These are phyloP conservation scores for Spathaspora boniae DNA, from an alignment of 805 yeast species.

Conservation along the genomic window DNA sequence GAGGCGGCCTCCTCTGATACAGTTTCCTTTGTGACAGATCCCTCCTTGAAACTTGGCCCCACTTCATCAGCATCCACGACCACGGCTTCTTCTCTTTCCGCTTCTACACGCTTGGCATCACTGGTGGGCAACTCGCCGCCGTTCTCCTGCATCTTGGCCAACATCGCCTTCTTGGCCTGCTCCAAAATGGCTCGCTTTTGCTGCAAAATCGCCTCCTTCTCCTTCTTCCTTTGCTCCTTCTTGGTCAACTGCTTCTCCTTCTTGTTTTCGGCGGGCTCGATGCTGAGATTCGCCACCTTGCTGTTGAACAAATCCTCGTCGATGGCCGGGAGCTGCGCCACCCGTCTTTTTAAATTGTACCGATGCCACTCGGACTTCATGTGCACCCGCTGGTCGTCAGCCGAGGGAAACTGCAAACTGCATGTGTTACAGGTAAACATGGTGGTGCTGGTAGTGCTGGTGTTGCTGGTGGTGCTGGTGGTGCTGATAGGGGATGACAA, in stretches of 20 bases:
- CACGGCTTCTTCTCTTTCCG: slow-evolving; percentile 4
- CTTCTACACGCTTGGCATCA: slow-evolving; percentile 8
- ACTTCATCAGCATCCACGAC: neutral
- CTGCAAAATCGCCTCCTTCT: slow-evolving; percentile 47
- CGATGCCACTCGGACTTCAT: slow-evolving; percentile 99
- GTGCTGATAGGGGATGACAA: too few relatives aligned
- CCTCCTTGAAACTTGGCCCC: too few relatives aligned
- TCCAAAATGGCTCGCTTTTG: slow-evolving; percentile 48
- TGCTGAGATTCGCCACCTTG: slow-evolving; percentile 22
- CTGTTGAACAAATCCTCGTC: slow-evolving; percentile 38
- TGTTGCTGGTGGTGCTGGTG: too few relatives aligned
- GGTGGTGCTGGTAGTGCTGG: slow-evolving; percentile 8
- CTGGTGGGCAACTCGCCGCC: slow-evolving; percentile 17
- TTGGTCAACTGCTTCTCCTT: slow-evolving; percentile 36
- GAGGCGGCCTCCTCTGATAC: slow-evolving; percentile 13
- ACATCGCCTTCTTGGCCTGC: slow-evolving; percentile 42
- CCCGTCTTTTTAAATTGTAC: slow-evolving; percentile 89
- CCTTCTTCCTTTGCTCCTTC: slow-evolving; percentile 48
- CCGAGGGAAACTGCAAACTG: slow-evolving; percentile 69
- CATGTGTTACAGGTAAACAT: slow-evolving; percentile 81
- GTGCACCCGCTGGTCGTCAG: slow-evolving; percentile 86
- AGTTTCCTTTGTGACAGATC: slow-evolving; percentile 16
- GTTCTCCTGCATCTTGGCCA: slow-evolving; percentile 23
- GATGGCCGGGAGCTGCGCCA: slow-evolving; percentile 56
- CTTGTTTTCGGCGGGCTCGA: slow-evolving; percentile 15